Percentiles rank a stretch among this genome's conserved stretches.
phyloP scores from a whole-genome alignment of 257 asterid genomes.

The Solanum infundibuliforme region DNA sequence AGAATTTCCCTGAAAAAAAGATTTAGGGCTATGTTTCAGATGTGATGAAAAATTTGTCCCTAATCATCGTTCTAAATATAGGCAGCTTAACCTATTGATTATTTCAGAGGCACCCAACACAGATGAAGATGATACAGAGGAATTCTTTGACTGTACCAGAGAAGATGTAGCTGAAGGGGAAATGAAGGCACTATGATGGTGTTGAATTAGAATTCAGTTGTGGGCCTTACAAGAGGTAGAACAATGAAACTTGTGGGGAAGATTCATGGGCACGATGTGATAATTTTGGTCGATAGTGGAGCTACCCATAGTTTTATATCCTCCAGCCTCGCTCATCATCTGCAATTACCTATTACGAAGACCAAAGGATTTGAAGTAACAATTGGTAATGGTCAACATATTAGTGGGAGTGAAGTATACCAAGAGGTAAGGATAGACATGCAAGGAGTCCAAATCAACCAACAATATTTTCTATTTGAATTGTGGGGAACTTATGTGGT shows the following conservation, averaged over 20 bases:
- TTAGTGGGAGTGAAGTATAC: background rate
- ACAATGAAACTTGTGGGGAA: no score
- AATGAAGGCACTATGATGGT: no score
- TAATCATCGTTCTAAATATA: background rate
- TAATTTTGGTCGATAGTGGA: no score
- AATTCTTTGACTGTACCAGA: no score
- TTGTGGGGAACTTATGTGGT: background rate
- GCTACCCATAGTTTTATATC: background rate
- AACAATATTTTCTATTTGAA: background rate
- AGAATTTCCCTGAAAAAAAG: background rate
- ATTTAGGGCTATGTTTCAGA: background rate
- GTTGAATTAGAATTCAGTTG: no score
- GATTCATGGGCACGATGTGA: no score
- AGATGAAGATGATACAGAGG: background rate
- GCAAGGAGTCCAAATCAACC: background rate
- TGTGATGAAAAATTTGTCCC: background rate
- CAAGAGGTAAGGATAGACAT: background rate
- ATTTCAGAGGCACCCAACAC: background rate
- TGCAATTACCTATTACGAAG: background rate
- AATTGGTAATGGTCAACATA: background rate
- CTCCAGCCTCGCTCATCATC: background rate
- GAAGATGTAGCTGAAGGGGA: no score
- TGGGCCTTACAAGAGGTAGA: no score
- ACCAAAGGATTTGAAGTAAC: background rate
- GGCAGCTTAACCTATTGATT: background rate